Base-by-base conservation (phyloP, 192 early-diverging fungal genomes). In the Allomyces arbusculus region DNA sequence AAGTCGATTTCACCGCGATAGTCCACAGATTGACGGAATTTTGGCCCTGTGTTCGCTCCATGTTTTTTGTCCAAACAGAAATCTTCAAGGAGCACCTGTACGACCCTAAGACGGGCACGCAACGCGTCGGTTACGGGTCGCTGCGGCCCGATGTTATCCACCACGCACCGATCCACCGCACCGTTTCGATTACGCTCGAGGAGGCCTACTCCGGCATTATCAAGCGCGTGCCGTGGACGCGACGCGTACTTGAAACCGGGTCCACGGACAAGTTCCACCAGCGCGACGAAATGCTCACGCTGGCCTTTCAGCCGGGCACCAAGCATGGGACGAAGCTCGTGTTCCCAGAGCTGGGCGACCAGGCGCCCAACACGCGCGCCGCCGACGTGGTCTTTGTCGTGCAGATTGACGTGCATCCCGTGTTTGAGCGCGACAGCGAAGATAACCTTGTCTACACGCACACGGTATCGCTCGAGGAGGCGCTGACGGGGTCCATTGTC, bases 331-430 rank as follows among this genome's bases (percentile, higher is more conserved):
- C 82, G 12, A 62, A 69, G 24, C 70, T 84, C 26, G 76, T 73
- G 10, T 84, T 84, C 65, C 78, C 78, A 22, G 44, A 68, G 14
- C 74, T 76, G 40, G 82, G 82, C 10, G 79, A 84, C 64, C 80
- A 82, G 68, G 77, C 72, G 5, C 77, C 79, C 11, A 82, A 82
- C 66, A 77, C 66, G 63, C 77, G 82, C 44, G 79, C 80, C 50
- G 69, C 72, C 26, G 79, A 81, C 70, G 67, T 82, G 24, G 69
- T 77, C 19, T 78, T 84, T 67, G 65, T 72, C 25, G 68, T 84
- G 26, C 74, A 77, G 61, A 72, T 82, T 64, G 62, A 65, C 10
- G 71, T 72, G 12, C 80, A 84, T 64, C 40, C 62, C 11, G 55
- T 63, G 10, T 82, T 82, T 66, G 61, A 50, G 28, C 72, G 82